Evolutionary conservation across 2,329 filamentous ascomycete species (phyloP).

Genomic region (Trichoderma asperellum): DNA sequence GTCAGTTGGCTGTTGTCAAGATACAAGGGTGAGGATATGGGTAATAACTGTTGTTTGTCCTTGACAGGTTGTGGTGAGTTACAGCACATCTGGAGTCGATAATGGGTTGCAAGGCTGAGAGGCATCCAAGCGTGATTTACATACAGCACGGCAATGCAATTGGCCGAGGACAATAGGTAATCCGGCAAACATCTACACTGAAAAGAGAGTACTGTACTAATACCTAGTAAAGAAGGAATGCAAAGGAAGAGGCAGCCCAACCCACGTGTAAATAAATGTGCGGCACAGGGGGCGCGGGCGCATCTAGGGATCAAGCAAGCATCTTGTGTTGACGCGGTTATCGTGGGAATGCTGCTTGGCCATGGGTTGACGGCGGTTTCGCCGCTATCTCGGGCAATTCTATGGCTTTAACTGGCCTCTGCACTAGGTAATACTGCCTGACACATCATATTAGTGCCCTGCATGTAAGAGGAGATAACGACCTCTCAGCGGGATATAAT

Average conservation of each 20-base stretch:
- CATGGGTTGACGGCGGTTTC: conserved; percentile 11
- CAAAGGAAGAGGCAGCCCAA: conserved; percentile 20
- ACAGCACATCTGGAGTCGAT: too few relatives aligned
- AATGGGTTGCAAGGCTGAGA: not conserved
- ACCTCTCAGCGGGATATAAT: not conserved
- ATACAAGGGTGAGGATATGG: not conserved
- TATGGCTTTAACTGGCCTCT: not conserved
- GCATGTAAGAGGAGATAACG: not conserved
- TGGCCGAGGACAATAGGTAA: not conserved
- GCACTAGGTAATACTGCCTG: not conserved
- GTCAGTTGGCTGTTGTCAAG: not conserved
- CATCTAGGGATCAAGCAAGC: not conserved
- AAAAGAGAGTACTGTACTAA: not conserved
- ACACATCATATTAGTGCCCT: conserved; percentile 24
- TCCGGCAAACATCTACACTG: not conserved
- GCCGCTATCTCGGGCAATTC: conserved; percentile 25
- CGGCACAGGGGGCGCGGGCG: not conserved
- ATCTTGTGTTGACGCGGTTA: not conserved
- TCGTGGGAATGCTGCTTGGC: conserved; percentile 15
- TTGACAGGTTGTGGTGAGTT: too few relatives aligned
- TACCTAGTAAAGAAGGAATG: not conserved
- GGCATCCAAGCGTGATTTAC: not conserved
- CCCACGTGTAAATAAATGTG: not conserved
- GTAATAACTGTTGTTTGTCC: not conserved
- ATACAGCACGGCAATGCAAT: not conserved